Base-by-base conservation (phyloP, 371 early-diverging fungal genomes). In the Circinella minor region DNA sequence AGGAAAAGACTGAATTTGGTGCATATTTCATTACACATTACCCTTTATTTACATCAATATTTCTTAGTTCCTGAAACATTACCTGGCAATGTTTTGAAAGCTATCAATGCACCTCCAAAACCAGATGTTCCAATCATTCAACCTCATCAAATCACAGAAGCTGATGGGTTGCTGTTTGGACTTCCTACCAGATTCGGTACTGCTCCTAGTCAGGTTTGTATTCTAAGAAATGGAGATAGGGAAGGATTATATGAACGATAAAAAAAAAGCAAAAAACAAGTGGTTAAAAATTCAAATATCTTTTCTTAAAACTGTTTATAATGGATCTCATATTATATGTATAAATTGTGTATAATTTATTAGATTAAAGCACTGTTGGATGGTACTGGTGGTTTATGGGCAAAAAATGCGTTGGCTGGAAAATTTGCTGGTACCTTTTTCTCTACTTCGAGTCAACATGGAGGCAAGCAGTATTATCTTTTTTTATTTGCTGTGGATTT, bases 141-240 rank as follows among this genome's bases (percentile, higher is more conserved):
- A 14, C 76, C 89, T 13, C 84, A 81, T 38, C 79, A 87, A 17
- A 73, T 93, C 3, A 74, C 63, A 17, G 77, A 89, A 51, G 89
- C 90, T 4, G 95, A 94, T 72, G 95, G 91, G 2, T 76, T 91
- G 71, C 54, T 94, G 61, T 90, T 93, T 70, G 94, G 94, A 6
- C 36, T 70, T 14, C 59, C 59, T 39, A 70, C 70, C 39, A 82
- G 91, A 4, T 94, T 82, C 69, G 93, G 93, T 17, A 69, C 64
- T 18, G 74, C 88, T 39, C 88, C 93, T 1, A 90, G 92, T 20
- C 94, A 51, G 51, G 51, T 46, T 63, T 47, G n/a, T 47, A 14
- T 47, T 47, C n/a, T 37, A 36, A 37, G 37, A 61, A 61, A n/a
- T 36, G 1, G n/a, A 36, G n/a, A 27, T 20, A 60, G 7, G 36